Evolutionary conservation across 768 basidiomycete species (phyloP), one percentile per base, ranked within the genome.

Genomic region (Pulveroboletus ravenelii): DNA sequence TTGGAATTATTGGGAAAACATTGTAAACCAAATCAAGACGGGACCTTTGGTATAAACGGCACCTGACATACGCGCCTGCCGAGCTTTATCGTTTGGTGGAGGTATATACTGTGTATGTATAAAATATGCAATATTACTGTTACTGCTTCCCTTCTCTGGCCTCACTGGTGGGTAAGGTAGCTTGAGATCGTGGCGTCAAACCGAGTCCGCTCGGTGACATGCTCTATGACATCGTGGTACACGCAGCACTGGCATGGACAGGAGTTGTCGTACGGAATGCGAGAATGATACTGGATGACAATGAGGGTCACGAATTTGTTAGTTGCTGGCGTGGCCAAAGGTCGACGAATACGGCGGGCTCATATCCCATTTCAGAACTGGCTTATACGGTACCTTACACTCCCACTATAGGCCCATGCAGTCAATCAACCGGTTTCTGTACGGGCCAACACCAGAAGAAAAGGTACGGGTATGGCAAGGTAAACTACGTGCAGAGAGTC

Each of bases 371-470:
- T 64, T 59, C 62, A 3, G 56, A 52, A 39, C 30, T 48, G 35
- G 38, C 25, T 39, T 35, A 41, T 51, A 29, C 30, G 17, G 48
- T 41, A 8, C 47, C 10, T 30, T 44, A 35, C 35, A 41, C 45
- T 43, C 47, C 42, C 52, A 35, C 14, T 20, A 18, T 20, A 15
- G 43, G 55, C 41, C 62, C 55, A 91, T 93, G 89, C 89, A 92
- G 68, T 71, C 85, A 31, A 87, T 98, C 64, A 94, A 92, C 67
- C 84, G 93, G 37, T 93, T 94, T 67, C 71, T 99, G 40, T 97
- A 98, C 72, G 96, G 96, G 3, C 95, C 93, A 15, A 92, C 95
- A 0, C 87, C 94, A 20, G 93, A 98, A 70, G 96, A 99, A 73
- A 84, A 81, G 62, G 87, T 98, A 12, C 81, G 87, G 45, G 78